phyloP scores from a whole-genome alignment of 108 stramenopile species.

The Fragilaria crotonensis region DNA sequence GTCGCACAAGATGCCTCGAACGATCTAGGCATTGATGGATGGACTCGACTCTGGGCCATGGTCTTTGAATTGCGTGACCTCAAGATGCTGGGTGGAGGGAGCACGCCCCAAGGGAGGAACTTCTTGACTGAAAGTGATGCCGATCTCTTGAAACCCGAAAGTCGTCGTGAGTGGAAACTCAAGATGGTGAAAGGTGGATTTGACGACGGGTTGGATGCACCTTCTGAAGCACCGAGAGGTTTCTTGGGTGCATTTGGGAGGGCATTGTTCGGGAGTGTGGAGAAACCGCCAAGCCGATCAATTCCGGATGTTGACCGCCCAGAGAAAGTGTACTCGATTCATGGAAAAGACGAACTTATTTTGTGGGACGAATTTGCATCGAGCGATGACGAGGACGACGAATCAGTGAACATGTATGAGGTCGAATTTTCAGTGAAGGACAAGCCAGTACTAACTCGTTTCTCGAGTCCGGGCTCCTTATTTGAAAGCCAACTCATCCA shows the following conservation, averaged over 20 bases:
- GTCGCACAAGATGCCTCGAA: slow-evolving; percentile 53
- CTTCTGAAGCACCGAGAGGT: slow-evolving; percentile 13
- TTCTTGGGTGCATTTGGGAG: slow-evolving; percentile 26
- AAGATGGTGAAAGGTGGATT: slow-evolving; percentile 40
- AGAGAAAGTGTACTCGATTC: slow-evolving; percentile 18
- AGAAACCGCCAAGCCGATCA: slow-evolving; percentile 7
- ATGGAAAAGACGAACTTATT: slow-evolving; percentile 58
- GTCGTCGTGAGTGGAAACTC: slow-evolving; percentile 50
- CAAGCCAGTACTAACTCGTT: slow-evolving; percentile 6
- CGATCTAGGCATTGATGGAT: slow-evolving; percentile 67
- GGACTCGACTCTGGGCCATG: slow-evolving; percentile 71
- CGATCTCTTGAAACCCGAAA: slow-evolving; percentile 47
- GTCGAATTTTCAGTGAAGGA: slow-evolving; percentile 14
- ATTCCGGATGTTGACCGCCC: slow-evolving; percentile 1
- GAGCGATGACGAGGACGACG: slow-evolving; percentile 58
- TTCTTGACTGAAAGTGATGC: slow-evolving; percentile 63
- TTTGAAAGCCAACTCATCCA: slow-evolving; percentile 65
- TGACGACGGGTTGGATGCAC: slow-evolving; percentile 12
- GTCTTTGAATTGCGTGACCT: slow-evolving; percentile 76
- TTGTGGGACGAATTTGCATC: slow-evolving; percentile 72
- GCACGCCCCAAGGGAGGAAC: slow-evolving; percentile 9
- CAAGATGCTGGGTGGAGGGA: slow-evolving; percentile 46
- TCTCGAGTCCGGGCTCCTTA: slow-evolving; percentile 40
- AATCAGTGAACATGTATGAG: slow-evolving; percentile 12
- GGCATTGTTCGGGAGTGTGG: slow-evolving; percentile 36